A percentile compares a stretch with the other conserved stretches of the same genome.
phyloP scores from a whole-genome alignment of 1,284 basidiomycete species.

The Ustilago lituana region DNA sequence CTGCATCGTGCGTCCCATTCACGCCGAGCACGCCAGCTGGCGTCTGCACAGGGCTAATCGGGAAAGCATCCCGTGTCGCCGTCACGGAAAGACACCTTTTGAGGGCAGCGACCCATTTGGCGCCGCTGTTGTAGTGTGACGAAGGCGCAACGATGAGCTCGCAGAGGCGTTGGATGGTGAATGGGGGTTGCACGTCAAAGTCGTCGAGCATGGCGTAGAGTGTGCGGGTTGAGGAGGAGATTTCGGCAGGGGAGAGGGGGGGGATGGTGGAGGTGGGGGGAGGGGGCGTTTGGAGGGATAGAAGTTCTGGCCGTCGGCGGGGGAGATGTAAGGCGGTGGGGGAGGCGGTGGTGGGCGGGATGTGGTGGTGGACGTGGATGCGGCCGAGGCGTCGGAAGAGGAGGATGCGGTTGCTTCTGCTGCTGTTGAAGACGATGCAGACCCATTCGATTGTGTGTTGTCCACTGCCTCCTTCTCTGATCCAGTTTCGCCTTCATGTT shows the following conservation, averaged over 20 bases:
- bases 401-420: no score
- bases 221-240: neutral
- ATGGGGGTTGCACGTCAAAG: constrained; percentile 53
- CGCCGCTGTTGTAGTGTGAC: constrained; percentile 19
- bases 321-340: constrained; percentile 10
- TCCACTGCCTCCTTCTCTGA: no score
- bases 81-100: constrained; percentile 45
- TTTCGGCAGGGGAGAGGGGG: neutral
- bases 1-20: constrained; percentile 6
- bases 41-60: constrained; percentile 31
- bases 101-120: constrained; percentile 43
- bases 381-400: no score
- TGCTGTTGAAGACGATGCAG: no score
- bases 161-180: constrained; percentile 54
- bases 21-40: neutral
- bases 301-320: constrained; percentile 30
- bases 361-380: no score
- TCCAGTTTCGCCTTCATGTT: no score
- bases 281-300: constrained; percentile 27
- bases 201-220: constrained; percentile 46
- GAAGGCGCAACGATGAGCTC: constrained; percentile 37
- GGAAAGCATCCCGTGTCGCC: constrained; percentile 47
- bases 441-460: no score
- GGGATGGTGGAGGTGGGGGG: neutral
- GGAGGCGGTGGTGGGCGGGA: neutral